Evolutionary conservation across 2,329 filamentous ascomycete genomes (phyloP).

Genomic region (Chaetomium sp.): DNA sequence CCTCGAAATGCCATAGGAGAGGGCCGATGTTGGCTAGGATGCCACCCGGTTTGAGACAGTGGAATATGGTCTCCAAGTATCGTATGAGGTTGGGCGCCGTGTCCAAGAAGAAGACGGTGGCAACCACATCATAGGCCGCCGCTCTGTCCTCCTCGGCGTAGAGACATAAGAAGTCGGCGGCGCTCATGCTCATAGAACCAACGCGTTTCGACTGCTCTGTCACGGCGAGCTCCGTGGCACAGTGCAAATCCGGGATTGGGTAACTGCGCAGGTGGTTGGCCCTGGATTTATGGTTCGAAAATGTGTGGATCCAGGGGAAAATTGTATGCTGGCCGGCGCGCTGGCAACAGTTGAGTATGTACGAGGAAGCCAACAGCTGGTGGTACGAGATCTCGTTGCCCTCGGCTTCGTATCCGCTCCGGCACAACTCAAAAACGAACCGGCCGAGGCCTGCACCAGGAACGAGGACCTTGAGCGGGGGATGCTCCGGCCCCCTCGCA

Average conservation of each 20-base stretch:
- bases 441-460: constrained; percentile 89
- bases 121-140: constrained; percentile 75
- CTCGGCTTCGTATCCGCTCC: constrained; percentile 71
- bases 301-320: constrained; percentile 83
- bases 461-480: constrained; percentile 69
- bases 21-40: constrained; percentile 89
- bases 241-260: constrained; percentile 78
- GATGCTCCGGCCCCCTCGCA: constrained; percentile 25
- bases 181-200: constrained; percentile 87
- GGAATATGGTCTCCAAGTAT: constrained; percentile 80
- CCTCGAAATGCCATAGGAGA: constrained; percentile 93
- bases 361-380: constrained; percentile 82
- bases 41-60: constrained; percentile 76
- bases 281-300: constrained; percentile 80
- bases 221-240: constrained; percentile 55
- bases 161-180: constrained; percentile 87
- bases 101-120: constrained; percentile 94
- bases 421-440: constrained; percentile 83
- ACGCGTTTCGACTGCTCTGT: constrained; percentile 31
- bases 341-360: constrained; percentile 70
- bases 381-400: constrained; percentile 98
- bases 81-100: constrained; percentile 91
- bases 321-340: constrained; percentile 67
- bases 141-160: constrained; percentile 68
- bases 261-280: constrained; percentile 74